Evolutionary conservation across 78 protist genomes (phyloP), one percentile per base, ranked within the genome.

Genomic region (Dictyostelium brefeldianum): DNA sequence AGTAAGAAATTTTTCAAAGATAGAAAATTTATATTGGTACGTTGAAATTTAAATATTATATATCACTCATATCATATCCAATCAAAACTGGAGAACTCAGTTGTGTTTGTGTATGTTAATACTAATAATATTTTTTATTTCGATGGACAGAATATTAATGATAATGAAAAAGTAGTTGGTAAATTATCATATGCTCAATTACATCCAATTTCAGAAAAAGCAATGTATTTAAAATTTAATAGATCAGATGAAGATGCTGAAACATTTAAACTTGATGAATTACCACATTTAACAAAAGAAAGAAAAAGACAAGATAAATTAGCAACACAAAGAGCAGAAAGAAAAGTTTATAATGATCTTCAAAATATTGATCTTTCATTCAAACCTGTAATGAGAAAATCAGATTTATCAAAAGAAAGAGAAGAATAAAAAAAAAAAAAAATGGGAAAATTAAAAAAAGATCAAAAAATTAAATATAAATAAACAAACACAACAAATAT

Each of bases 321-420:
- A 5, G 57, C 69, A 64, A 51, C 67, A 31, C 64, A 46, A 1
- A 73, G 48, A 46, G 31, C 25, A 47, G 36, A 27, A 15, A 87
- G 56, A 70, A 73, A 46, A 50, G 57, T 27, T 5, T 29, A 17
- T 18, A 17, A 17, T 59, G 78, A 73, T 1, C 31, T 87, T 5
- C 56, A 53, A 51, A 77, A 75, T 27, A 87, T 87, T 22, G 93
- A 87, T 77, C 65, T 87, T 9, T 56, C 93, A 9, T 87, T 87
- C 65, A 87, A 87, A 50, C 93, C 93, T 36, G 83, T 50, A 6
- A 15, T 87, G 5, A 80, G 47, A 50, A 80, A 62, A 46, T 5
- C 77, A 22, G 75, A 56, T 25, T 62, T 46, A 62, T n/a, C 18
- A 62, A 62, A 62, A 62, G 70, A 62, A 8, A 62, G 70, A 62